A percentile compares a stretch with the other conserved stretches of the same genome.
phyloP scores from a whole-genome alignment of 2,329 filamentous ascomycete genomes.

The Fusarium sp. region DNA sequence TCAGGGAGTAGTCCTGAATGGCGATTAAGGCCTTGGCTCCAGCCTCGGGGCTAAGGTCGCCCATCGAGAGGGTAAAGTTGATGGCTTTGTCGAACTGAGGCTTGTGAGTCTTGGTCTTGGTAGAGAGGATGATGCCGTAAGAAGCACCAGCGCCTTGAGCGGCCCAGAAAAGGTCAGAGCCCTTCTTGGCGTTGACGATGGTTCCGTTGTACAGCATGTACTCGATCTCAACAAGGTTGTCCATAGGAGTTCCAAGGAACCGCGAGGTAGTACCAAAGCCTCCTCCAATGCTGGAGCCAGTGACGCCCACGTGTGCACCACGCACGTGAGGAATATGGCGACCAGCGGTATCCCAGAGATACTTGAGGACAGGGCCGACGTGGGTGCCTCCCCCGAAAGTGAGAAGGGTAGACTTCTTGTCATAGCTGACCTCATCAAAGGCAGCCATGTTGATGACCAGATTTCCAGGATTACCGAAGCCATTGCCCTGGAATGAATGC shows the following conservation, averaged over 20 bases:
- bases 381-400: conserved; percentile 42
- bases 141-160: conserved; percentile 40
- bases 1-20: conserved; percentile 37
- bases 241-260: conserved; percentile 35
- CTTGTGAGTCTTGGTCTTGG: conserved; percentile 40
- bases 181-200: conserved; percentile 34
- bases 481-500: conserved; percentile 40
- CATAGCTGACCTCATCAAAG: conserved; percentile 40
- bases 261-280: conserved; percentile 39
- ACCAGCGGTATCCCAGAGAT: conserved; percentile 43
- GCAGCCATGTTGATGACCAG: conserved; percentile 42
- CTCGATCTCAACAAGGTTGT: conserved; percentile 39
- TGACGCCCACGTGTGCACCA: conserved; percentile 37
- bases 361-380: conserved; percentile 39
- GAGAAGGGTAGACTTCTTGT: conserved; percentile 23
- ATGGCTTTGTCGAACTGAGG: conserved; percentile 35
- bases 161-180: conserved; percentile 42
- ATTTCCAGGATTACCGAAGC: conserved; percentile 39
- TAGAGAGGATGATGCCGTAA: conserved; percentile 40
- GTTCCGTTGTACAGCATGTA: conserved; percentile 44
- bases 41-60: conserved; percentile 16
- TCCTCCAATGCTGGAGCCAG: conserved; percentile 42
- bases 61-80: conserved; percentile 40
- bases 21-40: conserved; percentile 38
- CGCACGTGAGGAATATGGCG: conserved; percentile 43